Evolutionary conservation across 768 basidiomycete species (phyloP).

Genomic region (Podaxis sp.): DNA sequence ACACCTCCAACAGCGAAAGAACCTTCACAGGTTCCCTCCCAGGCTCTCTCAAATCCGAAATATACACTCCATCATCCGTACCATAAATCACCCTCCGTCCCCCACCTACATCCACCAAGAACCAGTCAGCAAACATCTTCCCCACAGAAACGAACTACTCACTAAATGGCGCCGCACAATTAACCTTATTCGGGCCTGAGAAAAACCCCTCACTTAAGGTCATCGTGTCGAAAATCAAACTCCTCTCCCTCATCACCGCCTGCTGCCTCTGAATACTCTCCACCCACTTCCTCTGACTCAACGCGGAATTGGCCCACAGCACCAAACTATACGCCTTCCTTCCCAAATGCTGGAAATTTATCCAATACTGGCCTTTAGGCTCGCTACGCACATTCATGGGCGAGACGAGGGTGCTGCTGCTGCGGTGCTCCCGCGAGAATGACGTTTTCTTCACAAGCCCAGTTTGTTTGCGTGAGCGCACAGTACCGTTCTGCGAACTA

Average conservation of each 20-base stretch:
- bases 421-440: slow-evolving; percentile 31
- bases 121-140: background rate
- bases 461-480: slow-evolving; percentile 37
- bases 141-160: slow-evolving; percentile 32
- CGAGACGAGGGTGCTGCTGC: slow-evolving; percentile 37
- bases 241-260: slow-evolving; percentile 75
- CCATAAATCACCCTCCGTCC: slow-evolving; percentile 90
- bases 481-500: slow-evolving; percentile 22
- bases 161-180: slow-evolving; percentile 89
- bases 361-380: slow-evolving; percentile 81
- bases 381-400: slow-evolving; percentile 51
- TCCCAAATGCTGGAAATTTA: slow-evolving; percentile 93
- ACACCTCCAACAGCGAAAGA: slow-evolving; percentile 81
- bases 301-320: slow-evolving; percentile 83
- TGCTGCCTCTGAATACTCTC: slow-evolving; percentile 91
- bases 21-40: slow-evolving; percentile 87
- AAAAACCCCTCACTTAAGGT: slow-evolving; percentile 89
- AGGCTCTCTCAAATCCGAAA: slow-evolving; percentile 78
- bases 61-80: slow-evolving; percentile 96
- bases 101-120: slow-evolving; percentile 43
- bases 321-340: slow-evolving; percentile 89
- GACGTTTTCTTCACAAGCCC: slow-evolving; percentile 42
- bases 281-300: slow-evolving; percentile 90
- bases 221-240: slow-evolving; percentile 80
- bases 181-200: slow-evolving; percentile 77